These are phyloP conservation scores for Cercospora canescens DNA, from an alignment of 2,329 filamentous ascomycete genomes.

Conservation along the genomic window DNA sequence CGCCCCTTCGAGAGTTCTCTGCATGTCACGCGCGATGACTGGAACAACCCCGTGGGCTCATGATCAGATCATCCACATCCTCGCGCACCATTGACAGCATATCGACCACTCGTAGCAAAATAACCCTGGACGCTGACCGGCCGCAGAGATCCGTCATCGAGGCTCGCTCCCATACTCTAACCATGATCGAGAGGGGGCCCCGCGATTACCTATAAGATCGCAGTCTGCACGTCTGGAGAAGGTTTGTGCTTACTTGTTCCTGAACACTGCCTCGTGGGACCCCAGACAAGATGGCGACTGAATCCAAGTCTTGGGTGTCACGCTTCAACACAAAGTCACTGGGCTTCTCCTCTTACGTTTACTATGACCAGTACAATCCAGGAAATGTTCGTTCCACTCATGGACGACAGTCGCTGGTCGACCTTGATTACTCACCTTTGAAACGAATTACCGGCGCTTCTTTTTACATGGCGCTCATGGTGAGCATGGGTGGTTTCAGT, in stretches of 20 bases:
- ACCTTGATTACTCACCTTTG: conserved; percentile 22
- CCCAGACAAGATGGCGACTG: conserved; percentile 8
- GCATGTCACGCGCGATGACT: background rate
- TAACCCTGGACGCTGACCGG: background rate
- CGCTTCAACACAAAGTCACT: conserved; percentile 5
- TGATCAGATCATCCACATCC: background rate
- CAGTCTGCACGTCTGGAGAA: background rate
- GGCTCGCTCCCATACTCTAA: background rate
- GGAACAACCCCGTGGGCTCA: background rate
- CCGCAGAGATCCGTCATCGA: conserved; percentile 3
- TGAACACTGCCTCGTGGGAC: conserved; percentile 14
- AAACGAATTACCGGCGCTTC: conserved; percentile 21
- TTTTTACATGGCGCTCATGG: conserved; percentile 37
- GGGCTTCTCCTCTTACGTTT: conserved; percentile 13
- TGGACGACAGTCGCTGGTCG: conserved; percentile 13
- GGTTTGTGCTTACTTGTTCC: conserved; percentile 12
- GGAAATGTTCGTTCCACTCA: conserved; percentile 10
- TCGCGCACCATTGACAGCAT: background rate
- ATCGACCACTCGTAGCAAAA: background rate
- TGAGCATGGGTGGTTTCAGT: conserved; percentile 39
- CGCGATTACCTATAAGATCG: conserved; percentile 9
- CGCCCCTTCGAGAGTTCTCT: conserved; percentile 2
- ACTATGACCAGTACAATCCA: conserved; percentile 21
- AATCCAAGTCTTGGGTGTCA: conserved; percentile 4
- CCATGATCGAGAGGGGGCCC: background rate